These are phyloP conservation scores for Volvariella volvacea DNA, from an alignment of 1,284 basidiomycete species.

Conservation along the genomic window DNA sequence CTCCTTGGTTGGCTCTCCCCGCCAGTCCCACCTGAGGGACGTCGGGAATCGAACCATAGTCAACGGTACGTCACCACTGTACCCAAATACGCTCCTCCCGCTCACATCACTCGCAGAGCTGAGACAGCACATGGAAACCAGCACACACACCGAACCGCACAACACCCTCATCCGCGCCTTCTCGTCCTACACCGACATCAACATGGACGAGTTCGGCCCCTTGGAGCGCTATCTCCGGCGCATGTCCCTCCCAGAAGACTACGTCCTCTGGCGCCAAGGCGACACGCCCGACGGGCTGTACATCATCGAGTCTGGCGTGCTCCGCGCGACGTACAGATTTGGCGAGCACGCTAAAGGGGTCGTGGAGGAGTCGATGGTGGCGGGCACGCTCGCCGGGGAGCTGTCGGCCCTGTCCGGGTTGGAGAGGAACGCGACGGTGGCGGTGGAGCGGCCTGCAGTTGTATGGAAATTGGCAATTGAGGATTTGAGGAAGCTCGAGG, in stretches of 20 bases:
- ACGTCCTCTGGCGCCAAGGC: slow-evolving; percentile 71
- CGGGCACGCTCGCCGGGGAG: slow-evolving; percentile 88
- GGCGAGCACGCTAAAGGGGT: slow-evolving; percentile 46
- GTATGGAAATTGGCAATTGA: slow-evolving; percentile 73
- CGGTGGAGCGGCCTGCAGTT: slow-evolving; percentile 69
- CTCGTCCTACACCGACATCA: slow-evolving; percentile 54
- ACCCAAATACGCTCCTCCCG: too few species aligned
- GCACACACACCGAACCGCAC: slow-evolving; percentile 42
- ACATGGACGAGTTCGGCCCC: slow-evolving; percentile 41
- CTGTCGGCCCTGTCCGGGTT: slow-evolving; percentile 74
- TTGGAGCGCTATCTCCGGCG: slow-evolving; percentile 73
- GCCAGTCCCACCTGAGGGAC: slow-evolving; percentile 68
- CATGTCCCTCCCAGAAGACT: slow-evolving; percentile 48
- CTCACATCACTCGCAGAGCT: neutral
- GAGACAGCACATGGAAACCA: slow-evolving; percentile 1
- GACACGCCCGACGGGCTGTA: slow-evolving; percentile 80
- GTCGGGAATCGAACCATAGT: slow-evolving; percentile 71
- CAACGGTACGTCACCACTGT: slow-evolving; percentile 42
- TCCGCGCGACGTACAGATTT: slow-evolving; percentile 78
- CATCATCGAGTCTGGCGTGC: slow-evolving; percentile 78
- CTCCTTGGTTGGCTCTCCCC: slow-evolving; percentile 67
- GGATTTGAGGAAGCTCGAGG: slow-evolving; percentile 53
- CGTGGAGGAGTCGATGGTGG: slow-evolving; percentile 87
- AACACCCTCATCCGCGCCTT: slow-evolving; percentile 73
- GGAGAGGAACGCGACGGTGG: slow-evolving; percentile 78